Conservation (phyloP, 345 rosid genomes). For the Aethionema arabicum region DNA sequence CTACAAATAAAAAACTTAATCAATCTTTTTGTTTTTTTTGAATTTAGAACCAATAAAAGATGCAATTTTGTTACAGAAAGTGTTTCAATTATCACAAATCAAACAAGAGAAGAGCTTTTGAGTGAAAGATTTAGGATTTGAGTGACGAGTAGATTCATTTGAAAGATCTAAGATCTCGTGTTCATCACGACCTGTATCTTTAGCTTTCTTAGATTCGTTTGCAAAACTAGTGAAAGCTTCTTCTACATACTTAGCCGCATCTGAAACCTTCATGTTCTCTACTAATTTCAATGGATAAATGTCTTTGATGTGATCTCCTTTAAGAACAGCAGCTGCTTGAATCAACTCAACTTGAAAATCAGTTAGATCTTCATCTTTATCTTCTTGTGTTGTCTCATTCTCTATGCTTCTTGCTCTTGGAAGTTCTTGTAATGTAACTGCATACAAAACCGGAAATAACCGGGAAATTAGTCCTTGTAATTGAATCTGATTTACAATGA, state of each 20-base stretch:
- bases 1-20: conserved; percentile 18
- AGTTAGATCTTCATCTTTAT: conserved; percentile 47
- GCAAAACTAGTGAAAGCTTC: conserved; percentile 47
- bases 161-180: conserved; percentile 38
- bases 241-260: conserved; percentile 47
- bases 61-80: neutral
- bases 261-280: conserved; percentile 50
- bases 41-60: neutral
- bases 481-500: too few relatives aligned
- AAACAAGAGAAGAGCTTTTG: conserved; percentile 56
- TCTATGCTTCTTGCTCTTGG: conserved; percentile 41
- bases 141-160: conserved; percentile 22
- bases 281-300: conserved; percentile 45
- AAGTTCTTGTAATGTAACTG: conserved; percentile 54
- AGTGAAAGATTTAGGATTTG: conserved; percentile 36
- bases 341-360: conserved; percentile 62
- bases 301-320: conserved; percentile 51
- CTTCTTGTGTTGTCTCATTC: conserved; percentile 35
- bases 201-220: conserved; percentile 47
- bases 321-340: conserved; percentile 58
- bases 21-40: neutral
- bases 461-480: neutral
- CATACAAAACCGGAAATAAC: conserved; percentile 2
- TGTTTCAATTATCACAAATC: conserved; percentile 46
- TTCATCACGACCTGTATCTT: conserved; percentile 40